Percentiles rank a stretch among this genome's conserved stretches.
These are phyloP conservation scores for Leccinum rimulosum DNA, from an alignment of 768 basidiomycete genomes.

Conservation along the genomic window DNA sequence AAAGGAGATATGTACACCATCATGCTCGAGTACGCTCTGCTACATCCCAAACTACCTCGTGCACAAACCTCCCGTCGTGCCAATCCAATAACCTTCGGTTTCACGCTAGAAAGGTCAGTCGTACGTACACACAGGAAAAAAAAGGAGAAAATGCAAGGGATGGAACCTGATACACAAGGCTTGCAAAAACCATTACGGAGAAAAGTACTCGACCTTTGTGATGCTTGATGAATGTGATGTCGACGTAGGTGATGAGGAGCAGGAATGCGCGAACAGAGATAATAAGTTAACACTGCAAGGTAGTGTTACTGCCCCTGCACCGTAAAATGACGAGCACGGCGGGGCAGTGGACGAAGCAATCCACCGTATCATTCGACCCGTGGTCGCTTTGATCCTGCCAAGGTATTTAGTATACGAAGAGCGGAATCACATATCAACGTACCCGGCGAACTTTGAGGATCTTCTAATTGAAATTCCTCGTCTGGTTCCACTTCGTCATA, in stretches of 20 bases:
- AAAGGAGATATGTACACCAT: not conserved
- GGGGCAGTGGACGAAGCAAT: not conserved
- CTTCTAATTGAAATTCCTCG: slow-evolving; percentile 37
- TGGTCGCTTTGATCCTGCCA: slow-evolving; percentile 43
- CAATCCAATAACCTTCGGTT: slow-evolving; percentile 7
- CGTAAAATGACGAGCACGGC: slow-evolving; percentile 1
- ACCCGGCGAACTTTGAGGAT: slow-evolving; percentile 47
- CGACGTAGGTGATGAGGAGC: slow-evolving; percentile 1
- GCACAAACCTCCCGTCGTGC: not conserved
- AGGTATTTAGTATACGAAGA: not conserved
- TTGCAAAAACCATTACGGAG: slow-evolving; percentile 2
- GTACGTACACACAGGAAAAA: slow-evolving; percentile 14
- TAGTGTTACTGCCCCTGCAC: not conserved
- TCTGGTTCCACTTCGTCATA: slow-evolving; percentile 45
- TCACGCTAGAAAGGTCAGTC: slow-evolving; percentile 33
- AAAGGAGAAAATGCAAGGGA: not conserved
- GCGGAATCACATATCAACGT: slow-evolving; percentile 1
- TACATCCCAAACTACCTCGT: slow-evolving; percentile 1
- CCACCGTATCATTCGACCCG: slow-evolving; percentile 35
- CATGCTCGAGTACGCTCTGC: slow-evolving; percentile 12
- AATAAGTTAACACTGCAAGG: slow-evolving; percentile 30
- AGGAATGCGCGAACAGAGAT: slow-evolving; percentile 12
- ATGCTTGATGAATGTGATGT: slow-evolving; percentile 14
- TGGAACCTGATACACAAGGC: not conserved
- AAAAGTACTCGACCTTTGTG: slow-evolving; percentile 31